Evolutionary conservation across 345 rosid genomes (phyloP).

Genomic region (Anacardium occidentale): DNA sequence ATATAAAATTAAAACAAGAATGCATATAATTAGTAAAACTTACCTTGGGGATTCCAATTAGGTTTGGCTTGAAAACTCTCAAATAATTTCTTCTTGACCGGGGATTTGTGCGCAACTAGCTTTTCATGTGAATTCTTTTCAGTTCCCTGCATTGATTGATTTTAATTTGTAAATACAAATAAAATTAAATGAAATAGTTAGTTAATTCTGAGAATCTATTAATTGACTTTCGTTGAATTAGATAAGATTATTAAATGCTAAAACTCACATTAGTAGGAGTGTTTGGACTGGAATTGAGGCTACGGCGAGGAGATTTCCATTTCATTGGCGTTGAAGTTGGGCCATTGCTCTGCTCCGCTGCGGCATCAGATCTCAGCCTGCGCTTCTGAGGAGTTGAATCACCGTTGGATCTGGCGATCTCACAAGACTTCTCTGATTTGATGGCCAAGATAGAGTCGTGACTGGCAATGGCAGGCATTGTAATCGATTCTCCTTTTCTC

Average conservation of each 20-base stretch:
- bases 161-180: not conserved
- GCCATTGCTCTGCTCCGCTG: conserved; percentile 9
- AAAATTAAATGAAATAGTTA: too few relatives aligned
- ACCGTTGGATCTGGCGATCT: conserved; percentile 29
- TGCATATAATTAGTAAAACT: not conserved
- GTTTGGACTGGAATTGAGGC: conserved; percentile 36
- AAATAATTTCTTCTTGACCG: conserved; percentile 24
- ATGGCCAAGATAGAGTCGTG: conserved; percentile 30
- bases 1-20: not conserved
- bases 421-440: conserved; percentile 31
- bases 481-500: not conserved
- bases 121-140: conserved; percentile 28
- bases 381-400: conserved; percentile 50
- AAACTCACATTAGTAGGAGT: conserved; percentile 28
- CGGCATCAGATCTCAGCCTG: conserved; percentile 47
- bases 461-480: conserved; percentile 59
- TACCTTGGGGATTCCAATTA: conserved; percentile 73
- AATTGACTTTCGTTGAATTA: not conserved
- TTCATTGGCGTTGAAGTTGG: conserved; percentile 34
- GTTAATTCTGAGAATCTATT: not conserved
- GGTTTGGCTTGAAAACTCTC: conserved; percentile 28
- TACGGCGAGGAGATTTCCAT: conserved; percentile 54
- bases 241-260: not conserved
- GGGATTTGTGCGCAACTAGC: conserved; percentile 18
- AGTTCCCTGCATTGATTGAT: conserved; percentile 27